phyloP scores from a whole-genome alignment of 2,329 filamentous ascomycete species.

The Fusarium annulatum region DNA sequence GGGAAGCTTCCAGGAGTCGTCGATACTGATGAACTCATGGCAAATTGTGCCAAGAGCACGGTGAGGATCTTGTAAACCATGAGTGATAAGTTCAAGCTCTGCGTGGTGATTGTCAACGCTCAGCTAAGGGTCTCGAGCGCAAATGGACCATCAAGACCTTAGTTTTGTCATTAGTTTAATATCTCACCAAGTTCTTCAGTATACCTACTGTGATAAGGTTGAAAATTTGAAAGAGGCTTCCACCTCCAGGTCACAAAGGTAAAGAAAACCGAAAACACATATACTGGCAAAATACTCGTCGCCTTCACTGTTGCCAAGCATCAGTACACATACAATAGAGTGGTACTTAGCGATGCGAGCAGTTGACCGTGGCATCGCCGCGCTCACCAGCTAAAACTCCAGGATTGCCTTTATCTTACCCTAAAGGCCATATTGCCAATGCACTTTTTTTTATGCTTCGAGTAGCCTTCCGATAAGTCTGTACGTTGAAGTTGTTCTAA shows the following conservation, averaged over 20 bases:
- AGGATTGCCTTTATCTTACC: too few relatives aligned
- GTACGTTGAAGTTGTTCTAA: fast-evolving
- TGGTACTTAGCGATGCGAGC: too few relatives aligned
- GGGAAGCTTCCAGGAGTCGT: neutral
- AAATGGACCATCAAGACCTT: neutral
- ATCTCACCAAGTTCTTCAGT: fast-evolving
- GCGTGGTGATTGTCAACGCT: fast-evolving
- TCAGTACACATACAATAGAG: fast-evolving
- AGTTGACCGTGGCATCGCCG: neutral
- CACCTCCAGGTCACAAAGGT: too few relatives aligned
- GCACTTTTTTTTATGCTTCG: fast-evolving
- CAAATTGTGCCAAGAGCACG: neutral
- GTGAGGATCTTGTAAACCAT: neutral
- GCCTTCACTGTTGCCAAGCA: too few relatives aligned
- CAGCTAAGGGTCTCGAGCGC: neutral
- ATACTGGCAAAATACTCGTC: too few relatives aligned
- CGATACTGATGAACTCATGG: neutral
- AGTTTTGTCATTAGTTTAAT: fast-evolving
- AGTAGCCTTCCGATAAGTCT: neutral
- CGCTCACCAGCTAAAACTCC: fast-evolving
- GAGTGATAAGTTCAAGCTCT: fast-evolving
- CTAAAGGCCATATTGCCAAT: neutral
- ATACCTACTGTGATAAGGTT: too few relatives aligned
- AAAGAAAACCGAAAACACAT: too few relatives aligned
- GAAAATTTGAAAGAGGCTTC: too few relatives aligned